Percentiles rank a stretch among this genome's conserved stretches.
Conservation (phyloP, 495 filamentous ascomycete genomes). For the Echria macrotheca region DNA sequence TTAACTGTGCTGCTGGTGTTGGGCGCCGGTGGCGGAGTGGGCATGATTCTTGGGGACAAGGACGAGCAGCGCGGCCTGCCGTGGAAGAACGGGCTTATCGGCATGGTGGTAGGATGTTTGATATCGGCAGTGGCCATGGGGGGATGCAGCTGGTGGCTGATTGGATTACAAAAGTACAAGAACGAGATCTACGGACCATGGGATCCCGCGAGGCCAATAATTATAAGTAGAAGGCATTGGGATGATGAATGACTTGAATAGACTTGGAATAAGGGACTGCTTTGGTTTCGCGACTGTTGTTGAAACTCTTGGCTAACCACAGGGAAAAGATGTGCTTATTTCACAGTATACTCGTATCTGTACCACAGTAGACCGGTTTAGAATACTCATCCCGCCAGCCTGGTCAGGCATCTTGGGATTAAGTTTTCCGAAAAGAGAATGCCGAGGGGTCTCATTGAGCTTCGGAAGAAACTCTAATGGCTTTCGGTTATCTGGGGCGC, state of each 20-base stretch:
- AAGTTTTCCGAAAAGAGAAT: no score
- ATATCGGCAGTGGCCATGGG: conserved; percentile 74
- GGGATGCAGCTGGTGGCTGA: conserved; percentile 95
- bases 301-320: no score
- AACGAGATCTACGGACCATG: conserved; percentile 97
- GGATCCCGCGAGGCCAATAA: conserved; percentile 91
- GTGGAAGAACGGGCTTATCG: conserved; percentile 67
- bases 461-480: no score
- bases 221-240: conserved; percentile 47
- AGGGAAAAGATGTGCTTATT: no score
- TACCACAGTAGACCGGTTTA: no score
- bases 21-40: conserved; percentile 71
- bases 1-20: conserved; percentile 76
- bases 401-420: no score
- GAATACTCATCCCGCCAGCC: no score
- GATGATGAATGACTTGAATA: conserved; percentile 42
- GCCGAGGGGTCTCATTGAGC: no score
- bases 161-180: conserved; percentile 96
- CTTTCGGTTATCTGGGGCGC: no score
- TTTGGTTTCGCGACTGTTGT: not conserved
- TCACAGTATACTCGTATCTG: no score
- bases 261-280: no score
- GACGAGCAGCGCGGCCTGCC: conserved; percentile 46
- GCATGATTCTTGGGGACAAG: conserved; percentile 51
- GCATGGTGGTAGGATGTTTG: conserved; percentile 64